Evolutionary conservation across 345 rosid genomes (phyloP), one percentile per base, ranked within the genome.

Genomic region (Lenwebbia sp.): DNA sequence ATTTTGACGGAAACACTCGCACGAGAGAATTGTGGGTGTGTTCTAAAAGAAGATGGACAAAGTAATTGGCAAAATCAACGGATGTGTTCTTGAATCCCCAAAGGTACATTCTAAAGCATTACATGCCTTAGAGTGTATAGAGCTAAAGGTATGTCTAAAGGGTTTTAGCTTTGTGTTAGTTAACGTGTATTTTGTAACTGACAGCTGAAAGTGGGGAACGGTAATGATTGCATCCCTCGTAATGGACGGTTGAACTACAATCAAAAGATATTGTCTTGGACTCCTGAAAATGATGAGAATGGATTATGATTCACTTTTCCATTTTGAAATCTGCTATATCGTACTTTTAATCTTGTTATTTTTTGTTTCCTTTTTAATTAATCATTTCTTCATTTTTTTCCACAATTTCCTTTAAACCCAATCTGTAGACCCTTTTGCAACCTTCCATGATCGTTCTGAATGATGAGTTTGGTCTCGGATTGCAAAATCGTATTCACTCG

Each of bases 181-280:
- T 10, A 41, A 86, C 70, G 53, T 50, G 58, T 50, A 89, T 7
- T 84, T 75, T 90, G 55, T 88, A 37, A 89, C 89, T 88, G 88
- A 85, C 94, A 97, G 99, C 93, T 97, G 91, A 96, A 92, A 89
- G 94, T 96, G 84, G 99, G 99, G 49, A 90, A 91, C 49, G 74
- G 86, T 54, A 94, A 89, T 87, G 93, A 92, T 62, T 93, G 93
- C 65, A 9, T 92, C 84, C 99, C 98, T 70, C 82, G 83, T 55
- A 93, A 91, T 86, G 99, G 99, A 51, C 90, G 98, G 70, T 97
- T 98, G 98, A 96, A 94, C 92, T 96, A 95, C 89, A 97, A 96
- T 84, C 91, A 89, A 83, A 96, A 95, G 99, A 98, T 95, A 85
- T 85, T 87, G n/a, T 54, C 76, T 65, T 33, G 76, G 76, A 65